Evolutionary conservation across 2,329 filamentous ascomycete species (phyloP).

Genomic region (Talaromyces verruculosus): DNA sequence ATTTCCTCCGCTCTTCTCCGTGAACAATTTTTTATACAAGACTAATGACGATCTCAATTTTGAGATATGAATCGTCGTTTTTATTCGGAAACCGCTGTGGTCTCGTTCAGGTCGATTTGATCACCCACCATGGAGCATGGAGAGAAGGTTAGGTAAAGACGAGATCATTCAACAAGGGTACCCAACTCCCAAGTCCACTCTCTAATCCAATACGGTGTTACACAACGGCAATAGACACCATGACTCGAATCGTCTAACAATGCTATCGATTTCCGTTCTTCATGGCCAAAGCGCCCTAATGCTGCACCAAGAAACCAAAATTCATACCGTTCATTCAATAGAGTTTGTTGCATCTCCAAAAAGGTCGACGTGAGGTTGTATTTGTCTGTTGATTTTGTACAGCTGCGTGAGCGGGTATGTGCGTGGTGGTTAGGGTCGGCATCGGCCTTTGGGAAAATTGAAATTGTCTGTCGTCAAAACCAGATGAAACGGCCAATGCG

Average conservation of each 20-base stretch:
- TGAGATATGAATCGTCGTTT: background rate
- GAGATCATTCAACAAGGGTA: background rate
- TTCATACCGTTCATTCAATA: conserved; percentile 25
- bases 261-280: background rate
- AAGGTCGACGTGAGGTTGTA: conserved; percentile 15
- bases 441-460: background rate
- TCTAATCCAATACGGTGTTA: background rate
- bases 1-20: background rate
- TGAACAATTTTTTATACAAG: background rate
- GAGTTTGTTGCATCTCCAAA: conserved; percentile 30
- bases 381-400: background rate
- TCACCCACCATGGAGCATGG: background rate
- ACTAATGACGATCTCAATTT: background rate
- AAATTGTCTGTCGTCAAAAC: background rate
- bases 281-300: background rate
- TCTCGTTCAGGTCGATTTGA: background rate
- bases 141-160: background rate
- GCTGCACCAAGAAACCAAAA: background rate
- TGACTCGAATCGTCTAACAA: background rate
- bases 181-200: background rate
- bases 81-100: background rate
- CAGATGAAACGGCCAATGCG: background rate
- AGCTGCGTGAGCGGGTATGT: background rate
- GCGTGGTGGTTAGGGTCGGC: background rate
- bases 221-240: background rate